Conservation (phyloP, 1,139 yeast genomes). For the Suhomyces anneliseae region DNA sequence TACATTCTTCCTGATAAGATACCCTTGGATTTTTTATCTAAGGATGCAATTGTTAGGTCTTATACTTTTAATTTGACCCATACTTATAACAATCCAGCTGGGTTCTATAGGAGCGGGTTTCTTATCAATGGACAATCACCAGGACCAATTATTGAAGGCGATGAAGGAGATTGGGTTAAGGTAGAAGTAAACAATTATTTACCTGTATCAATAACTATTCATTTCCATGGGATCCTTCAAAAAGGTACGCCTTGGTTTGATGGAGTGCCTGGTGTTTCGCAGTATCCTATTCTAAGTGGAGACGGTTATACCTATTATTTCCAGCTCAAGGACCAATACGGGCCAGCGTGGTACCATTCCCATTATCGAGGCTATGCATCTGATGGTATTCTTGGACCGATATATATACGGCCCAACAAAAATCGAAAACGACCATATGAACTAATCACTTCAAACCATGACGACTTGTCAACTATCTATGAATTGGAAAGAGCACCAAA, state of each 20-base stretch:
- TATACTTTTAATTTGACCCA: constrained; percentile 16
- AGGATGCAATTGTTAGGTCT: constrained; percentile 6
- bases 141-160: constrained; percentile 36
- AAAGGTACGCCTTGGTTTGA: constrained; percentile 38
- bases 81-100: constrained; percentile 18
- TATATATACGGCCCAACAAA: constrained; percentile 26
- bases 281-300: constrained; percentile 38
- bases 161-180: constrained; percentile 36
- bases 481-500: constrained; percentile 26
- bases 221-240: constrained; percentile 50
- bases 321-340: constrained; percentile 39
- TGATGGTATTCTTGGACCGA: constrained; percentile 48
- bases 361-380: constrained; percentile 49
- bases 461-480: constrained; percentile 14
- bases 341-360: constrained; percentile 55
- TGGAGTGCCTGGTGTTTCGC: constrained; percentile 48
- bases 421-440: constrained; percentile 27
- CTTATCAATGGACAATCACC: constrained; percentile 38
- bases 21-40: constrained; percentile 3
- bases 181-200: constrained; percentile 28
- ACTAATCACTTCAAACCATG: constrained; percentile 17
- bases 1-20: background rate
- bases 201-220: constrained; percentile 39
- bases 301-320: constrained; percentile 38
- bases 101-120: constrained; percentile 19